phyloP scores from a whole-genome alignment of 2,329 filamentous ascomycete genomes.

The Claviceps monticola region DNA sequence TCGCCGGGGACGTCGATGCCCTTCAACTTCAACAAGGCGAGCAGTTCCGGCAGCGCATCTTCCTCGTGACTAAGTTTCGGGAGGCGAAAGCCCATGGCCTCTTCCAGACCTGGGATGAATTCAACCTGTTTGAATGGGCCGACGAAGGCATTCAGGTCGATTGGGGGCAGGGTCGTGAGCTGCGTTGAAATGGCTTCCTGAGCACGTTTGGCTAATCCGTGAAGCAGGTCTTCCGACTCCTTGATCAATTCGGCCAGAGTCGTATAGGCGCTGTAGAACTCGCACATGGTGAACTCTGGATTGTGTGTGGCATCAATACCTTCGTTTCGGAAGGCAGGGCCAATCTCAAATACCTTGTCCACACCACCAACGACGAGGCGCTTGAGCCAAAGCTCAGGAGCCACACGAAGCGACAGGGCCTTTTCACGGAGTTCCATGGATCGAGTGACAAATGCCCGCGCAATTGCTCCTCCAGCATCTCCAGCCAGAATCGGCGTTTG shows the following conservation, averaged over 20 bases:
- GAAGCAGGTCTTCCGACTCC: constrained; percentile 61
- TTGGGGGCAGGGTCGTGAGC: constrained; percentile 30
- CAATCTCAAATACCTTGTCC: constrained; percentile 84
- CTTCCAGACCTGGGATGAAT: constrained; percentile 70
- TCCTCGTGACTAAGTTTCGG: constrained; percentile 43
- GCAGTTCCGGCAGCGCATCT: constrained; percentile 44
- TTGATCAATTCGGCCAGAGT: constrained; percentile 61
- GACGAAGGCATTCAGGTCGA: constrained; percentile 34
- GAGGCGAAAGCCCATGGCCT: constrained; percentile 47
- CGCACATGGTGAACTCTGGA: constrained; percentile 93
- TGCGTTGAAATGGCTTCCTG: constrained; percentile 29
- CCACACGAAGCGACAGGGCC: constrained; percentile 68
- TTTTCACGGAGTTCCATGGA: constrained; percentile 63
- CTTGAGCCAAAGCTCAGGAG: constrained; percentile 92
- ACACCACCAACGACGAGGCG: constrained; percentile 79
- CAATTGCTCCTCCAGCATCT: constrained; percentile 73
- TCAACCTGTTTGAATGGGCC: constrained; percentile 55
- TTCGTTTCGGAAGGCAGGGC: constrained; percentile 85
- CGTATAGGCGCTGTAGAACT: constrained; percentile 85
- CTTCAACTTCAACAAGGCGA: constrained; percentile 39
- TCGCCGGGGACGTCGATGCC: constrained; percentile 51
- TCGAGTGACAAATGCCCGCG: constrained; percentile 70
- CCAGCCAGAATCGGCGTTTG: constrained; percentile 79
- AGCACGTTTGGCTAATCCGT: constrained; percentile 40
- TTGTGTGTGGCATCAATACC: constrained; percentile 86